Evolutionary conservation across 2,329 filamentous ascomycete species (phyloP).

Genomic region (Didymella pinodella): DNA sequence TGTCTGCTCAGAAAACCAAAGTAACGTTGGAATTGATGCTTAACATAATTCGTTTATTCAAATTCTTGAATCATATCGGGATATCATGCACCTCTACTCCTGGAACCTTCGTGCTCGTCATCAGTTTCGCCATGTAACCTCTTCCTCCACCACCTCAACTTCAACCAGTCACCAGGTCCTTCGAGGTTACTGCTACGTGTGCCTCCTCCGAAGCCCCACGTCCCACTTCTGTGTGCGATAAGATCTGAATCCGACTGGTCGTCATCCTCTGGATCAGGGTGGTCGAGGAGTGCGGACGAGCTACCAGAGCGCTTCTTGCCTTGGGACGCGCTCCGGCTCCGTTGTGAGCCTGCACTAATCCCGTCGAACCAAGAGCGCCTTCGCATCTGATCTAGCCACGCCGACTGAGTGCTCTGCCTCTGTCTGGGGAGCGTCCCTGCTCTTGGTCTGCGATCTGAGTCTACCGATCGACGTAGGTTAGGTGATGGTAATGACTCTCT

Average conservation of each 20-base stretch:
- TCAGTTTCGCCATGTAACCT: constrained; percentile 45
- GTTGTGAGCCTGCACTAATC: constrained; percentile 30
- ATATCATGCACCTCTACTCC: constrained; percentile 26
- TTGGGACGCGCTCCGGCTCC: constrained; percentile 36
- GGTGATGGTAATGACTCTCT: constrained; percentile 42
- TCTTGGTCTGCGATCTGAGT: constrained; percentile 42
- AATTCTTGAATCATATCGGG: constrained; percentile 19
- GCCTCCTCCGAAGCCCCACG: constrained; percentile 37
- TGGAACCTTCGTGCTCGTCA: constrained; percentile 29
- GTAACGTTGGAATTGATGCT: background rate
- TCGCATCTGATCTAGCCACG: constrained; percentile 47
- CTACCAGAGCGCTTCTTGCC: constrained; percentile 40
- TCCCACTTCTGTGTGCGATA: constrained; percentile 32
- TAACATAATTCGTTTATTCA: constrained; percentile 13
- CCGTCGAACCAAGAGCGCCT: constrained; percentile 50
- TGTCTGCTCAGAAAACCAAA: background rate
- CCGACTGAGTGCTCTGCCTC: constrained; percentile 40
- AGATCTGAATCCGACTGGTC: constrained; percentile 42
- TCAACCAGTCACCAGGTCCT: constrained; percentile 47
- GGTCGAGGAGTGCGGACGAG: constrained; percentile 35
- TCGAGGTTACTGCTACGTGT: constrained; percentile 35
- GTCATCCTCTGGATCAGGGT: constrained; percentile 43
- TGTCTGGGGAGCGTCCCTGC: constrained; percentile 45
- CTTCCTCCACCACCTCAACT: constrained; percentile 51
- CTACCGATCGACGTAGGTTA: constrained; percentile 37